Evolutionary conservation across 148 eudicot genomes (phyloP), one percentile per base, ranked within the genome.

Genomic region (Chenopodium album): DNA sequence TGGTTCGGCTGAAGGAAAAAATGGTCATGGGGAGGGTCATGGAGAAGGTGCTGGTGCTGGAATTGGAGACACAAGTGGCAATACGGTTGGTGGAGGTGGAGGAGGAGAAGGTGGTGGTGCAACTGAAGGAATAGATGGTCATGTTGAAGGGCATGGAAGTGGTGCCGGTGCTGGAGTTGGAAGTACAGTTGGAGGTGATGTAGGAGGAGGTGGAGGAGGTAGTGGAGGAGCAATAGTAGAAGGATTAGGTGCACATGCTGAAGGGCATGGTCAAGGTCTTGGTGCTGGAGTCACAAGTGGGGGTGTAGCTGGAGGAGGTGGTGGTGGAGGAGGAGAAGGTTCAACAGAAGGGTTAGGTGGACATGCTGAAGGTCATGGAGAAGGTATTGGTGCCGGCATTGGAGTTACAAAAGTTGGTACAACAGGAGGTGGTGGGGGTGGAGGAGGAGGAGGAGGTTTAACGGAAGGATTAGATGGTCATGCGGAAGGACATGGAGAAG

Each of bases 1-100:
- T 17, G 81, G 83, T 37, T 37, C 7, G 44, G 7, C 44, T 5
- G 44, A 37, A 37, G 44, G 44, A 37, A 37, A 37, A 37, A 37
- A 37, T 37, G 44, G 44, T 2, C 46, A 62, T 26, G 84, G 68
- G 11, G 79, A 82, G 14, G 87, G 84, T 1, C 77, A 72, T 71
- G 86, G 86, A 31, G 52, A 75, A 26, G 86, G 86, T 41, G 72
- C 12, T n/a, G 82, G 78, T 46, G 81, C 26, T 4, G 84, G 81
- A 16, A 9, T 81, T 22, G 71, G 26, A 37, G 83, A 52, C 14
- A 69, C 20, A 2, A 37, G 8, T 19, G 71, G 76, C 5, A 52
- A 48, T 16, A 60, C 12, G 7, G 46, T 12, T 10, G 79, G 47
- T n/a, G 75, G 68, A 37, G 77, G 23, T 44, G 85, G 73, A 4